Evolutionary conservation across 257 asterid genomes (phyloP).

Genomic region (Nicotiana undulata): DNA sequence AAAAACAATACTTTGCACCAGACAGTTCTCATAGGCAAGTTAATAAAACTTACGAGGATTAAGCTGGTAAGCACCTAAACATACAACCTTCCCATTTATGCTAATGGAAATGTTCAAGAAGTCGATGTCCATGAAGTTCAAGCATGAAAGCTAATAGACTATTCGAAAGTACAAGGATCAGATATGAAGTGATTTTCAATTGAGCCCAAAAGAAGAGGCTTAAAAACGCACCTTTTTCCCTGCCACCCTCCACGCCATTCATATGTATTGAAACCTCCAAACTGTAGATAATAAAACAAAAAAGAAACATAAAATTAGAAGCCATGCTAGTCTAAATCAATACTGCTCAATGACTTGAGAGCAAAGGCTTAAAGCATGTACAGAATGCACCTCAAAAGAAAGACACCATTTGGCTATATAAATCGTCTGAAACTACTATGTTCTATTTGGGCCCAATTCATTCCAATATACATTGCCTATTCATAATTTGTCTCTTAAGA

Average conservation of each 20-base stretch:
- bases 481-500: neutral
- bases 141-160: slow-evolving; percentile 2
- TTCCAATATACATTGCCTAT: neutral
- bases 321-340: neutral
- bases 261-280: slow-evolving; percentile 18
- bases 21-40: neutral
- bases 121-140: neutral
- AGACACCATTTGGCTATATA: neutral
- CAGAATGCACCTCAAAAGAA: slow-evolving; percentile 1
- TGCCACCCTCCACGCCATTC: slow-evolving; percentile 73
- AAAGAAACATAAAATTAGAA: neutral
- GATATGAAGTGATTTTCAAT: neutral
- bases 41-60: neutral
- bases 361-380: neutral
- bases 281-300: slow-evolving; percentile 12
- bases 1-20: neutral
- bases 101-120: neutral
- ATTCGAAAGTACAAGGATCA: neutral
- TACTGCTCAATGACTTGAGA: neutral
- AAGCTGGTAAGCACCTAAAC: neutral
- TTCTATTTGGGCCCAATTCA: neutral
- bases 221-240: slow-evolving; percentile 47
- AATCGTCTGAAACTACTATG: neutral
- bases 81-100: neutral
- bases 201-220: neutral